A percentile compares a stretch with the other conserved stretches of the same genome.
These are phyloP conservation scores for Pseudogymnoascus sp. DNA, from an alignment of 2,329 filamentous ascomycete genomes.

Conservation along the genomic window DNA sequence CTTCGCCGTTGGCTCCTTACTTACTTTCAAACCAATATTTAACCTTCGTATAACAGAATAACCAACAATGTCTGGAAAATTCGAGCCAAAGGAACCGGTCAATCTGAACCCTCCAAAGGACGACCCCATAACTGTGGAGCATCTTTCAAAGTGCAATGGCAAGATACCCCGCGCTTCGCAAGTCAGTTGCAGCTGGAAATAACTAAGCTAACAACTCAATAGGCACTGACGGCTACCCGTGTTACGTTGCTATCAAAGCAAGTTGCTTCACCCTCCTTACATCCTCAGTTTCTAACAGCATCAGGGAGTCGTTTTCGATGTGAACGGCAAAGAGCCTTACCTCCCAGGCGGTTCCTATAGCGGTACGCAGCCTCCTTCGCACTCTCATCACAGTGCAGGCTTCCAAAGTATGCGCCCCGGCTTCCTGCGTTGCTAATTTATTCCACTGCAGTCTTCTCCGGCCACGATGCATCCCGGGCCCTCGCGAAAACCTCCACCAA, in stretches of 20 bases:
- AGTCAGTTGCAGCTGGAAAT: not conserved
- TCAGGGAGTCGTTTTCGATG: constrained; percentile 89
- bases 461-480: constrained; percentile 91
- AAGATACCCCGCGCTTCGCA: constrained; percentile 31
- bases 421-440: not conserved
- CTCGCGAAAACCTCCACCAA: constrained; percentile 83
- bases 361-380: constrained; percentile 48
- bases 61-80: constrained; percentile 52
- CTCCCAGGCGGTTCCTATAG: constrained; percentile 76
- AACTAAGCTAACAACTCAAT: constrained; percentile 11
- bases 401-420: not conserved
- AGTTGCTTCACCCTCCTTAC: not conserved
- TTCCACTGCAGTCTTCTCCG: constrained; percentile 69
- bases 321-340: constrained; percentile 84
- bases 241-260: constrained; percentile 67
- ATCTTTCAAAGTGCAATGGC: constrained; percentile 81
- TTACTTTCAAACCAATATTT: not conserved
- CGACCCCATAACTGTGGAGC: constrained; percentile 74
- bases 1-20: not conserved
- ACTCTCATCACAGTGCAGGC: not conserved
- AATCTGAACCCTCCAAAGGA: constrained; percentile 77
- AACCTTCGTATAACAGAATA: not conserved
- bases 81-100: constrained; percentile 73
- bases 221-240: constrained; percentile 61
- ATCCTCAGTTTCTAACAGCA: constrained; percentile 14